Percentiles rank a stretch among this genome's conserved stretches.
phyloP scores from a whole-genome alignment of 345 rosid species.

The Punica granatum region DNA sequence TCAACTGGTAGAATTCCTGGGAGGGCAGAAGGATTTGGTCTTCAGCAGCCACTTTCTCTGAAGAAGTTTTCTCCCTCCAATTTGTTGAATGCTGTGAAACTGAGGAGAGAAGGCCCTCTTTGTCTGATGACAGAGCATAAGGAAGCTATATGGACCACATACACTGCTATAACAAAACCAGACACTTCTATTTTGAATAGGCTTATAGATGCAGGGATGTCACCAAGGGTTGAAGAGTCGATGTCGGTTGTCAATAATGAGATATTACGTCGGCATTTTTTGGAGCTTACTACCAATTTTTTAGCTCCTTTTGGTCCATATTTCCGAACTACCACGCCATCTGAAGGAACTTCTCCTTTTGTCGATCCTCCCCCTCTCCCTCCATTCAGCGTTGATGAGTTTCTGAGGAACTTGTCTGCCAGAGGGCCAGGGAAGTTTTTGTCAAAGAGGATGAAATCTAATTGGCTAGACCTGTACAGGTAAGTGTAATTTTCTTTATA shows the following conservation, averaged over 20 bases:
- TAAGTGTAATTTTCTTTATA: slow-evolving; percentile 12
- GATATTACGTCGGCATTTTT: slow-evolving; percentile 87
- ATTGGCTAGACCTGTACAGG: slow-evolving; percentile 97
- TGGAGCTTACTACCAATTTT: slow-evolving; percentile 94
- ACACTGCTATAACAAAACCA: slow-evolving; percentile 75
- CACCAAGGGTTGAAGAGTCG: slow-evolving; percentile 94
- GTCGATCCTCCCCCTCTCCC: slow-evolving; percentile 81
- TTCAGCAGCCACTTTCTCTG: slow-evolving; percentile 61
- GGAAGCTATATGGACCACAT: slow-evolving; percentile 94
- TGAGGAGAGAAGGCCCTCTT: slow-evolving; percentile 91
- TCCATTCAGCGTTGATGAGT: slow-evolving; percentile 56
- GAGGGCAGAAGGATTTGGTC: slow-evolving; percentile 66
- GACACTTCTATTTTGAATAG: slow-evolving; percentile 93
- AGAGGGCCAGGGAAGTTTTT: slow-evolving; percentile 94
- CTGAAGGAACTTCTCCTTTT: slow-evolving; percentile 86
- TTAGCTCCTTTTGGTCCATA: slow-evolving; percentile 97
- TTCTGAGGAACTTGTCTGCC: slow-evolving; percentile 64
- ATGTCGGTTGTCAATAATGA: slow-evolving; percentile 98
- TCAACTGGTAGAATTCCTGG: slow-evolving; percentile 63
- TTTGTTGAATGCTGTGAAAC: slow-evolving; percentile 69
- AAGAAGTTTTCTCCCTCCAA: slow-evolving; percentile 84
- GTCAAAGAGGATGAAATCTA: slow-evolving; percentile 87
- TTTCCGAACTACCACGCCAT: slow-evolving; percentile 63
- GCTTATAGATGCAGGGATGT: slow-evolving; percentile 89
- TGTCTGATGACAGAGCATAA: slow-evolving; percentile 97